Conservation (phyloP, 176 grass and related monocot genomes). For the Poa annua region DNA sequence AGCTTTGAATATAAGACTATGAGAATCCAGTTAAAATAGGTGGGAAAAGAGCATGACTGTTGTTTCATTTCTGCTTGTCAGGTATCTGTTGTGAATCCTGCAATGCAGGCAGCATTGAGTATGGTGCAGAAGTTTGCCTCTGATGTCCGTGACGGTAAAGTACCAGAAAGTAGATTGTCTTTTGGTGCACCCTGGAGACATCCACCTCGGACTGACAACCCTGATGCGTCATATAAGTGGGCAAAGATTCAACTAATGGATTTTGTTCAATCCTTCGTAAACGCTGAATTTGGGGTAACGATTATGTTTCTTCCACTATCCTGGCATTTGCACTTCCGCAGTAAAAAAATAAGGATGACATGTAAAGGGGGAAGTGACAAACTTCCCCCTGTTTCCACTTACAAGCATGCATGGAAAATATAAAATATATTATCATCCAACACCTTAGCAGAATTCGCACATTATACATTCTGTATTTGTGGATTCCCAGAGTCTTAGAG, state of each 20-base stretch:
- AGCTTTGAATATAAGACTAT: background rate
- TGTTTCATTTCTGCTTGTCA: constrained; percentile 46
- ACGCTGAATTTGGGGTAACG: constrained; percentile 90
- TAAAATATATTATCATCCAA: background rate
- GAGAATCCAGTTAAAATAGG: constrained; percentile 29
- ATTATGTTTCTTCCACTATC: constrained; percentile 27
- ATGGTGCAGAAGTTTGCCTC: constrained; percentile 87
- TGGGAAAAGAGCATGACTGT: constrained; percentile 7
- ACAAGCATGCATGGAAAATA: background rate
- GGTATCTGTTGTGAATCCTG: constrained; percentile 90
- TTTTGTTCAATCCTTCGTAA: constrained; percentile 86
- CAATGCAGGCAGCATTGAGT: constrained; percentile 75
- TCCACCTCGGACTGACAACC: constrained; percentile 56
- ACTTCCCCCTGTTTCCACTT: background rate
- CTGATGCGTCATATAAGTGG: constrained; percentile 66
- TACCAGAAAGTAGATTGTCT: constrained; percentile 67
- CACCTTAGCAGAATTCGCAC: background rate
- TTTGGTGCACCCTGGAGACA: constrained; percentile 93
- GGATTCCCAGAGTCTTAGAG: background rate
- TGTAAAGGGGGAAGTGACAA: background rate
- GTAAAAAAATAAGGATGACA: background rate
- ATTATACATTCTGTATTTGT: constrained; percentile 22
- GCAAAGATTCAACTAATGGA: constrained; percentile 96
- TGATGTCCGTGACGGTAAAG: constrained; percentile 66
- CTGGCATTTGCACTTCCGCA: background rate